Evolutionary conservation across 1,284 basidiomycete species (phyloP), one percentile per base, ranked within the genome.

Genomic region (Rugosomyces carneus): DNA sequence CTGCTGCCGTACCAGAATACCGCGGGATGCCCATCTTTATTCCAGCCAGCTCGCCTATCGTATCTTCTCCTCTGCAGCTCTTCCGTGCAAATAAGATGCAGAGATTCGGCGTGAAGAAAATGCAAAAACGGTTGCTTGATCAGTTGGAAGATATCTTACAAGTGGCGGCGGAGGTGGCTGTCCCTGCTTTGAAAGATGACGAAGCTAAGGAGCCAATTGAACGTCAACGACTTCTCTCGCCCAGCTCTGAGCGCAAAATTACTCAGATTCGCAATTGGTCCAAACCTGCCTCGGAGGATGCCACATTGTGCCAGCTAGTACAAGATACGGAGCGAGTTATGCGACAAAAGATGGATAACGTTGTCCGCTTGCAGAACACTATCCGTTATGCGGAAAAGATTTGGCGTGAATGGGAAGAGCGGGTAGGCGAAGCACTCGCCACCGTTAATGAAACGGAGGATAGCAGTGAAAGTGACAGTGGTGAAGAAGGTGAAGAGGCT

Each of bases 301-400:
- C 81, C 0, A 94, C 92, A 0, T 70, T 99, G 43, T 73, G 78
- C 5, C 79, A 89, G 55, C 76, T 99, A 24, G 78, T 89, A 44
- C 78, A 84, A 49, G 94, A 99, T 60, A 86, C 86, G 6, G 91
- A 94, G 56, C 80, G 86, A 29, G 79, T 95, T 29, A 89, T 96
- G 74, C 78, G 89, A 29, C 83, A 89, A 64, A 99, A 99, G 74
- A 81, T 94, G 52, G 94, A 94, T 66, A 93, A 88, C 51, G 89
- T 98, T 39, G 91, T 93, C 49, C 86, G 96, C 35, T 87, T 99
- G 84, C 90, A 96, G 67, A 98, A 97, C 63, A 98, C 93, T 19
- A 96, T 99, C 55, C 78, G 92, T 50, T 99, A 99, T 65, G 87
- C 93, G 27, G 96, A 99, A 70, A 96, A 96, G 68, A 90, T 97